phyloP scores from a whole-genome alignment of 1,284 basidiomycete species.

The Boletus putidus region DNA sequence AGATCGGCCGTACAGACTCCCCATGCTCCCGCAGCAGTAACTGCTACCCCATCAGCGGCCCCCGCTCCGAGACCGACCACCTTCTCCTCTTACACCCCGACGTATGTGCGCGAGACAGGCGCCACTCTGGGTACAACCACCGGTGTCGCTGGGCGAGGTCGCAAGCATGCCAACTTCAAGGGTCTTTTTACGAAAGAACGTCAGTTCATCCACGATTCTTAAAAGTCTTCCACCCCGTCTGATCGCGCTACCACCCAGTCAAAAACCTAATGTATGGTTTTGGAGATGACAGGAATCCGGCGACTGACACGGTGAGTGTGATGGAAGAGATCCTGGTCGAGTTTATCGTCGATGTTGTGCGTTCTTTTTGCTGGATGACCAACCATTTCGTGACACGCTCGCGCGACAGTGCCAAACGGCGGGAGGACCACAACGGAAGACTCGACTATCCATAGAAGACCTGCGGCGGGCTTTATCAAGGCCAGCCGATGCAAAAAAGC shows the following conservation, averaged over 20 bases:
- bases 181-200: constrained; percentile 78
- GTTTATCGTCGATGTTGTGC: constrained; percentile 85
- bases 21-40: constrained; percentile 23
- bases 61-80: constrained; percentile 35
- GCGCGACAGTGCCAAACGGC: constrained; percentile 66
- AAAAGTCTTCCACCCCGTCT: constrained; percentile 7
- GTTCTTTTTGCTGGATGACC: constrained; percentile 37
- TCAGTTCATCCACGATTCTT: constrained; percentile 42
- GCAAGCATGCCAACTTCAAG: constrained; percentile 64
- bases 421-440: constrained; percentile 63
- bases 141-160: constrained; percentile 47
- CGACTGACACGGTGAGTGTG: constrained; percentile 83
- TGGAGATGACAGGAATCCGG: constrained; percentile 86
- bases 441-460: constrained; percentile 78
- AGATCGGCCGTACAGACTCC: constrained; percentile 40
- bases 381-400: constrained; percentile 8
- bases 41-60: constrained; percentile 22
- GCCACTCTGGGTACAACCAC: constrained; percentile 37
- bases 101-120: constrained; percentile 55
- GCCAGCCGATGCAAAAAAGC: constrained; percentile 81
- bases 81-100: constrained; percentile 56
- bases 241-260: constrained; percentile 49
- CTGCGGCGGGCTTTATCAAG: constrained; percentile 72
- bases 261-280: constrained; percentile 94
- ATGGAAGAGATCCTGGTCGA: constrained; percentile 95